Base-by-base conservation (phyloP, 169 alveolate genomes). In the Fabrea salina region DNA sequence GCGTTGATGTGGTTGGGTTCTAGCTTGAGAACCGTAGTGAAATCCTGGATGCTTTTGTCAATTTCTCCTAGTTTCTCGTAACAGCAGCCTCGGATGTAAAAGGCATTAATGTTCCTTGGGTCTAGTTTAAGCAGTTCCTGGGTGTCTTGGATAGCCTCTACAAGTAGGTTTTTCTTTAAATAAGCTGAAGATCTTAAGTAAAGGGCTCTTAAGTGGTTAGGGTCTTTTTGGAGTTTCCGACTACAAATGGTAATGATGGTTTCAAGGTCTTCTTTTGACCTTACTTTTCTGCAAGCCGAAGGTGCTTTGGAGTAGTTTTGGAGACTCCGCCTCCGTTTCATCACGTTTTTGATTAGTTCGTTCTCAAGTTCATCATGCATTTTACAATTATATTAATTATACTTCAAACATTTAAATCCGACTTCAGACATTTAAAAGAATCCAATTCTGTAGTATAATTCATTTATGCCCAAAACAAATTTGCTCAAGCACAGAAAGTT, bases 1-100 rank as follows among this genome's bases (percentile, higher is more conserved):
- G 96, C 96, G 74, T 91, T 91, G 7, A 91, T 86, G 66, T 91
- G 93, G 50, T 83, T 85, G 35, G 92, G 93, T 47, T 91, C 94
- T 16, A 91, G 72, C 37, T 79, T 71, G 4, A 91, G 71, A 0
- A 86, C 96, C 6, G 72, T 77, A 4, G 94, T 78, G 58, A 80
- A 88, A 58, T 86, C 92, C 22, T 82, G 82, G 19, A 88, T 86
- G 35, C 92, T 84, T 43, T 88, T 30, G 32, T 91, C 94, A 16
- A 85, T 80, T 51, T 86, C 35, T 25, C 86, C 89, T 27, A 84
- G 47, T 49, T 86, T 86, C 71, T 91, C 94, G 59, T 80, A 82
- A 22, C 92, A 88, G 32, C 91, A 86, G 19, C 96, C 96, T 75
- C 93, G 59, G n/a, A 87, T 57, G 70, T 88, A 91, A 57, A 77